Percentiles rank a stretch among this genome's conserved stretches.
These are phyloP conservation scores for Candida insectalens DNA, from an alignment of 805 yeast genomes.

Conservation along the genomic window DNA sequence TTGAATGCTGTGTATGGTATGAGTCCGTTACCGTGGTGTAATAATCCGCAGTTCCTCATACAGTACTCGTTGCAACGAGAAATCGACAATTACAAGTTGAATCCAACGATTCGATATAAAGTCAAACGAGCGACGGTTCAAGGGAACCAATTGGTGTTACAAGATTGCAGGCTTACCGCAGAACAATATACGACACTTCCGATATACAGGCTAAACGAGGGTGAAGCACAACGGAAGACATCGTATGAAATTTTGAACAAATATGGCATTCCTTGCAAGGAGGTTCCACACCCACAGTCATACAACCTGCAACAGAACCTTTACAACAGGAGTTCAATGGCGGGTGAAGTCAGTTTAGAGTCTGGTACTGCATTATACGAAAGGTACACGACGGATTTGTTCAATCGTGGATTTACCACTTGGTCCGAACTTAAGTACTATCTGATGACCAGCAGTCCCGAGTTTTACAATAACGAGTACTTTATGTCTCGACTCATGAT, in stretches of 20 bases:
- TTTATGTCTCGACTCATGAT: slow-evolving; percentile 17
- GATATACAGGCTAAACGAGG: neutral
- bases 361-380: slow-evolving; percentile 17
- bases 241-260: slow-evolving; percentile 4
- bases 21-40: neutral
- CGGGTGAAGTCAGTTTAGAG: slow-evolving; percentile 18
- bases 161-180: slow-evolving; percentile 9
- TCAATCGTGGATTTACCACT: slow-evolving; percentile 5
- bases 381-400: slow-evolving; percentile 10
- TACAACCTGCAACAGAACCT: too few species aligned
- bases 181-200: slow-evolving; percentile 6
- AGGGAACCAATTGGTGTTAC: slow-evolving; percentile 7
- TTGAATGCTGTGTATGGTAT: neutral
- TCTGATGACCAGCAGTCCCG: slow-evolving; percentile 10
- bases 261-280: slow-evolving; percentile 5
- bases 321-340: neutral
- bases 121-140: slow-evolving; percentile 8
- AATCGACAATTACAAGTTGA: slow-evolving; percentile 9
- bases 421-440: slow-evolving; percentile 11
- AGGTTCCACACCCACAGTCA: too few species aligned
- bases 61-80: slow-evolving; percentile 10
- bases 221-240: neutral
- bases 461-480: slow-evolving; percentile 15
- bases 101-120: slow-evolving; percentile 14
- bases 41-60: slow-evolving; percentile 9